A percentile compares a stretch with the other conserved stretches of the same genome.
Evolutionary conservation across 148 eudicot genomes (phyloP).

Genomic region (Pouteria glomerata): DNA sequence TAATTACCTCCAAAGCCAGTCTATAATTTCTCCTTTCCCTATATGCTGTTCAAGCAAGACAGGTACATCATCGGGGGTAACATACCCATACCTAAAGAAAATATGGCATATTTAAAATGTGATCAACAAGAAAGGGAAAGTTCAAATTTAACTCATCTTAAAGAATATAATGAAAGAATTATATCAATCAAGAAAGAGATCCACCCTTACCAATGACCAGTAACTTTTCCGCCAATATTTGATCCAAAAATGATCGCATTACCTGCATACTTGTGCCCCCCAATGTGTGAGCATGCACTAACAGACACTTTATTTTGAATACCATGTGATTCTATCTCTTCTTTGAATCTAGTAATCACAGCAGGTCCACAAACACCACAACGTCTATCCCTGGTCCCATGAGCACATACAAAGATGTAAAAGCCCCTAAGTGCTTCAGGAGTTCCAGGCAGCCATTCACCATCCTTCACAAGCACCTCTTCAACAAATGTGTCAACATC

Average conservation of each 20-base stretch:
- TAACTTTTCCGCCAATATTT: constrained; percentile 42
- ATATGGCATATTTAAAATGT: neutral
- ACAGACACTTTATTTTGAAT: constrained; percentile 76
- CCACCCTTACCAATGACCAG: constrained; percentile 78
- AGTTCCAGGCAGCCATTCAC: constrained; percentile 92
- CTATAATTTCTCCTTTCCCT: constrained; percentile 82
- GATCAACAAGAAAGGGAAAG: neutral
- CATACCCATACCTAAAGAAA: constrained; percentile 84
- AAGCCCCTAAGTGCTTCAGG: constrained; percentile 78
- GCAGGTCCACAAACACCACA: constrained; percentile 99
- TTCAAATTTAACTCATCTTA: neutral
- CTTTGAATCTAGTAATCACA: constrained; percentile 65
- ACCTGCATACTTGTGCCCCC: constrained; percentile 97
- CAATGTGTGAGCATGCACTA: constrained; percentile 95
- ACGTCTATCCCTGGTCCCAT: constrained; percentile 87
- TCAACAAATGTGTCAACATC: constrained; percentile 97
- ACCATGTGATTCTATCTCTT: constrained; percentile 68
- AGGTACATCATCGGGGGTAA: constrained; percentile 85
- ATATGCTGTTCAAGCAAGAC: constrained; percentile 78
- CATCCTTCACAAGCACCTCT: constrained; percentile 90
- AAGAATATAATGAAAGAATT: constrained; percentile 1
- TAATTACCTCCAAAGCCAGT: constrained; percentile 81
- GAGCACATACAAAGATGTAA: constrained; percentile 85
- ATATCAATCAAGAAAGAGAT: neutral
- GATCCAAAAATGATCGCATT: constrained; percentile 90